A percentile compares a stretch with the other conserved stretches of the same genome.
Conservation (phyloP, 2,329 filamentous ascomycete genomes). For the Stenocarpella maydis region DNA sequence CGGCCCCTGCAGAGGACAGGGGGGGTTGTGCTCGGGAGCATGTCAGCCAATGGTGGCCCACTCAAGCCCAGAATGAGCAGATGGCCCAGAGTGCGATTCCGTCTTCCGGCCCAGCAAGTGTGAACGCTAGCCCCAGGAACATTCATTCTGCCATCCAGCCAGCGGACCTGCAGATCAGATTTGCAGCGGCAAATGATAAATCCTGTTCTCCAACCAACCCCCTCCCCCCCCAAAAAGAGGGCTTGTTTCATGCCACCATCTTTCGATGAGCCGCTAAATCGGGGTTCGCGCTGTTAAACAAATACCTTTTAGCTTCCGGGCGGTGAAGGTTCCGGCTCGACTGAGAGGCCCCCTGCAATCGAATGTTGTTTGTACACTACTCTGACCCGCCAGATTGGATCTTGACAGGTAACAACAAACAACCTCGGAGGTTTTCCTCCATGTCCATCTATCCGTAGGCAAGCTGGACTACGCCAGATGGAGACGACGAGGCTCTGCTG, state of each 20-base stretch:
- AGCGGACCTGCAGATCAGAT: constrained; percentile 16
- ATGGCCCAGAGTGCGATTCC: constrained; percentile 43
- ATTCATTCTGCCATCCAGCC: neutral
- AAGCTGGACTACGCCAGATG: neutral
- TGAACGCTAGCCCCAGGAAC: constrained; percentile 12
- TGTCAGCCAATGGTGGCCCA: constrained; percentile 33
- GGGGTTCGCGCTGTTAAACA: neutral
- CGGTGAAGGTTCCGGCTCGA: constrained; percentile 24
- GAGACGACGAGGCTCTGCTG: neutral
- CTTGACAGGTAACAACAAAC: too few relatives aligned
- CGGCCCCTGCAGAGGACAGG: constrained; percentile 16
- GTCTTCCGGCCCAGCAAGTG: constrained; percentile 41
- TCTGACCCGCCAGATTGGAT: constrained; percentile 28
- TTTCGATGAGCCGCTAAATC: constrained; percentile 28
- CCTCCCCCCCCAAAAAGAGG: neutral
- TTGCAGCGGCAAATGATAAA: too few relatives aligned
- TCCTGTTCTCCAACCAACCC: too few relatives aligned
- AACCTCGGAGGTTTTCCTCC: too few relatives aligned
- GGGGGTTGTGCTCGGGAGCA: too few relatives aligned
- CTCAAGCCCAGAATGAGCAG: constrained; percentile 47
- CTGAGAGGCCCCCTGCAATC: constrained; percentile 7
- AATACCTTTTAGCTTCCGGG: constrained; percentile 1
- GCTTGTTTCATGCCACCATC: constrained; percentile 19
- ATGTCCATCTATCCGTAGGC: neutral
- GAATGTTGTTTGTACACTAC: constrained; percentile 5